Base-by-base conservation (phyloP, 2,329 filamentous ascomycete species). In the Colletotrichum ledebouriae region DNA sequence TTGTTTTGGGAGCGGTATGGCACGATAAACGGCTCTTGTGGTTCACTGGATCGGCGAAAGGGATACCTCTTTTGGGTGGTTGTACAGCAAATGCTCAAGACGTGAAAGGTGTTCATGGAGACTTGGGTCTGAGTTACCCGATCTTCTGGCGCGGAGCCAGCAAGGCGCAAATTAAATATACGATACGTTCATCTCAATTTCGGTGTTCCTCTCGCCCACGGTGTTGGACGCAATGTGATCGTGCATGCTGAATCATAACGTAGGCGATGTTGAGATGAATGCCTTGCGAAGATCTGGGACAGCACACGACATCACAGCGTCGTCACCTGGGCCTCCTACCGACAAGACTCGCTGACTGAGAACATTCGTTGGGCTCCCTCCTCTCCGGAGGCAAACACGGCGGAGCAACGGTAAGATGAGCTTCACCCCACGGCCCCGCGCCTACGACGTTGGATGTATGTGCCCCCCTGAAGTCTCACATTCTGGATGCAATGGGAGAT, bases 141-240 rank as follows among this genome's bases (percentile, higher is more conserved):
- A 55, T 66, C 56, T 37, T 44, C 50, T 56, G 61, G 66, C 70
- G 53, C 62, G 68, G 70, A 69, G 61, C 61, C 68, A 70, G 74
- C 75, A 71, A 76, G 73, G 78, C 74, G 76, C 78, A 77, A 53
- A 66, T 60, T 61, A 61, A 80, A 80, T 79, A 79, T 72, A 80
- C 75, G 78, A 80, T 72, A 71, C 70, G 41, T 66, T 69, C 56
- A 69, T 66, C 66, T 67, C 42, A 67, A 69, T 15, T 46, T 57
- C 63, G 58, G 63, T 37, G 13, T 20, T 15, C 5, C 34, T 2
- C 9, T 46, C 29, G 11, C 15, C 13, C 4, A 6, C 4, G n/a
- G 7, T 9, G 29, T 7, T 29, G 29, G 9, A 29, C 29, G 29
- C 29, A 6, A 53, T 12, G 37, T 22, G 11, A 44, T 34, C n/a